Evolutionary conservation across 176 grass and related monocot species (phyloP), one percentile per base, ranked within the genome.

Genomic region (Eragrostis curvula): DNA sequence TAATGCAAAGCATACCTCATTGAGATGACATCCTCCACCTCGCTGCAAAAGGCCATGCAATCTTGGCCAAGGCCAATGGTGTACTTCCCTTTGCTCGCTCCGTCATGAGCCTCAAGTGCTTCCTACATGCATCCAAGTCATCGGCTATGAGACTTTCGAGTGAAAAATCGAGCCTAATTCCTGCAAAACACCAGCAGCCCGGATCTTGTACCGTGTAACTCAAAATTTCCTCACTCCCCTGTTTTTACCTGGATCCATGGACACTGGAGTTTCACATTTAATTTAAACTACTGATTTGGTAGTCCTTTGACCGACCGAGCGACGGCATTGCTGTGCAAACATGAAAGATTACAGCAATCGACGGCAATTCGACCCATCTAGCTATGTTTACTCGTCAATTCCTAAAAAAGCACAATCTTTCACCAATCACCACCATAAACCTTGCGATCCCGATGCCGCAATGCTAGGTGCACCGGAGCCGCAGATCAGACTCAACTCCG

Each of bases 51-150:
- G 63, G 87, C 93, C 93, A 96, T 96, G 83, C 88, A 92, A 48
- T 96, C 93, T 78, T 96, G 93, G 11, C 93, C 93, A 5, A 96
- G 90, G 1, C 93, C 93, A 25, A 96, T 92, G 43, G 93, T 96
- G 50, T 96, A 96, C 79, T 96, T 96, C 10, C 93, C 93, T 62
- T 92, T 96, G 83, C 90, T 96, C 3, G 90, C 90, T n/a, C 93
- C 85, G 39, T 96, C 93, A 79, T 90, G 88, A 65, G 58, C 85
- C 79, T 96, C 93, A 12, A 96, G 90, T 9, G 70, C 87, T 76
- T 96, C 93, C 93, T 96, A 52, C 80, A 90, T 52, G 36, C 24
- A 90, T 52, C 44, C 24, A 73, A 61, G 43, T 48, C 52, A 78
- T 12, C 29, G 49, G 18, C 49, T 49, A 65, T 71, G 30, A 81